Conservation (phyloP, 768 basidiomycete species). For the Leccinum boreale region DNA sequence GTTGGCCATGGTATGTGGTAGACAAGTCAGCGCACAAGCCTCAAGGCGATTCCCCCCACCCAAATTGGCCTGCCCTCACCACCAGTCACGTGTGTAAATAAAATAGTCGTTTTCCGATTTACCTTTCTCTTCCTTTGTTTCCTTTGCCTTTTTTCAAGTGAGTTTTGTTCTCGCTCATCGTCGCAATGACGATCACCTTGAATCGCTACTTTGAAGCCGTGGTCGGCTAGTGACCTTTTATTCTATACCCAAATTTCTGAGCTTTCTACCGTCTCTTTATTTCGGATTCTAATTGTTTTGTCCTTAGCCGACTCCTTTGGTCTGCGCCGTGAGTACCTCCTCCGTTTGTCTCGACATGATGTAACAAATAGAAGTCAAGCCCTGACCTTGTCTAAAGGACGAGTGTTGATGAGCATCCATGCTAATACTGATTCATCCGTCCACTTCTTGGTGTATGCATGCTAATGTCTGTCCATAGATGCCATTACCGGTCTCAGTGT, state of each 20-base stretch:
- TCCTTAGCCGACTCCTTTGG: not conserved
- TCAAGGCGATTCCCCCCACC: conserved; percentile 5
- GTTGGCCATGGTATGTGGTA: conserved; percentile 59
- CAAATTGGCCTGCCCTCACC: conserved; percentile 34
- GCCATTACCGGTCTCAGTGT: not conserved
- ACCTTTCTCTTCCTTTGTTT: not conserved
- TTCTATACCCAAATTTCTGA: conserved; percentile 95
- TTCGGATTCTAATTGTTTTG: conserved; percentile 11
- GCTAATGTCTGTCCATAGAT: conserved; percentile 17
- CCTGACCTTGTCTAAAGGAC: conserved; percentile 76
- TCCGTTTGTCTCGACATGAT: conserved; percentile 43
- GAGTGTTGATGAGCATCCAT: conserved; percentile 76
- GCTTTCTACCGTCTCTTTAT: conserved; percentile 22
- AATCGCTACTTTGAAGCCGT: conserved; percentile 87
- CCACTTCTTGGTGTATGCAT: conserved; percentile 1
- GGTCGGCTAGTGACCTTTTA: conserved; percentile 59
- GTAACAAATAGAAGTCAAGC: conserved; percentile 88
- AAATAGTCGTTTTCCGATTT: conserved; percentile 15
- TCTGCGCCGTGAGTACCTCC: conserved; percentile 34
- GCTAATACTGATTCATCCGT: conserved; percentile 72
- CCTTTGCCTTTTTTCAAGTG: conserved; percentile 18
- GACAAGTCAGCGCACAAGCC: conserved; percentile 10
- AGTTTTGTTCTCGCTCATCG: conserved; percentile 24
- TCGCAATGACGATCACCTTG: conserved; percentile 61
- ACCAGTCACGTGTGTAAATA: conserved; percentile 30